phyloP scores from a whole-genome alignment of 805 yeast species.

The Torulaspora microellipsoides region DNA sequence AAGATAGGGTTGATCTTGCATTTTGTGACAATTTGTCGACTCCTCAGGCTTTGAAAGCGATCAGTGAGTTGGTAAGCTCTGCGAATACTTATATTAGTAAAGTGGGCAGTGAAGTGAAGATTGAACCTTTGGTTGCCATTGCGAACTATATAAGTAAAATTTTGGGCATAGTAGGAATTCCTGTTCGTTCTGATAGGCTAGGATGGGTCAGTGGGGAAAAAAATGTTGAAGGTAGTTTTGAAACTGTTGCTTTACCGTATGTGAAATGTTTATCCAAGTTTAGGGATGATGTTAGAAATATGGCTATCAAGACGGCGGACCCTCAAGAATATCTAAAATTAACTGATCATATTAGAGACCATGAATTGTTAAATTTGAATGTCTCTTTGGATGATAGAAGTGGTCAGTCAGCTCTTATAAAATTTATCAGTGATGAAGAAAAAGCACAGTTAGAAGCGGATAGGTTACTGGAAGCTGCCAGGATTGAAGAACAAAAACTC shows the following conservation, averaged over 20 bases:
- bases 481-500: conserved; percentile 51
- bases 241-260: conserved; percentile 74
- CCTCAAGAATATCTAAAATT: conserved; percentile 55
- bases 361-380: conserved; percentile 67
- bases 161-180: conserved; percentile 70
- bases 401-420: conserved; percentile 75
- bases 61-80: conserved; percentile 65
- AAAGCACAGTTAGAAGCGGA: conserved; percentile 57
- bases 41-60: conserved; percentile 61
- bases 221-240: conserved; percentile 36
- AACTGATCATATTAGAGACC: conserved; percentile 69
- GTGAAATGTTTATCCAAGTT: conserved; percentile 71
- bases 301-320: conserved; percentile 60
- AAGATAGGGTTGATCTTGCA: conserved; percentile 61
- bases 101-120: conserved; percentile 47
- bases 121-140: conserved; percentile 62
- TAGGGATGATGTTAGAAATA: conserved; percentile 73
- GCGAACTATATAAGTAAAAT: conserved; percentile 70
- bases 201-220: conserved; percentile 67
- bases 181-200: conserved; percentile 57
- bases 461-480: conserved; percentile 49
- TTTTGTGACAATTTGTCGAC: conserved; percentile 87
- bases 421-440: conserved; percentile 70
- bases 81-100: conserved; percentile 67
- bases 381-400: conserved; percentile 87